A percentile compares a stretch with the other conserved stretches of the same genome.
phyloP scores from a whole-genome alignment of 208 protist species.

The Acanthamoeba castellanii region DNA sequence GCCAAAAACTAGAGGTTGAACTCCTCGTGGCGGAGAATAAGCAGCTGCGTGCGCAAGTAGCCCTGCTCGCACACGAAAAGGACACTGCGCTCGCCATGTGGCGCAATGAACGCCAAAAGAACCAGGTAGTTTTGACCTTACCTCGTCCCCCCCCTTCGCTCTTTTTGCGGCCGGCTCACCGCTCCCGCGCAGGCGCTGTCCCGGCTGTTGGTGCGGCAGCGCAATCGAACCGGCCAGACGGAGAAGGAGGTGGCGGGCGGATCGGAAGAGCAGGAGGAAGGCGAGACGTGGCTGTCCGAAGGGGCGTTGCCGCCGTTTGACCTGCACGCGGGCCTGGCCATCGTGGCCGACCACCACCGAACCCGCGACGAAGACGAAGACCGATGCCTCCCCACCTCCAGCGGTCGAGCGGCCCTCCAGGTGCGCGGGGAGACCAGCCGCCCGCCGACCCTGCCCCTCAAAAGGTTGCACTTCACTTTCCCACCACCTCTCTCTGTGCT shows the following conservation, averaged over 20 bases:
- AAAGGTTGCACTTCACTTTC: neutral
- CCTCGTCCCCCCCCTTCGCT: neutral
- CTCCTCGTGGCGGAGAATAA: conserved; percentile 23
- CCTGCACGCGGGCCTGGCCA: neutral
- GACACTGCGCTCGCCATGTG: conserved; percentile 2
- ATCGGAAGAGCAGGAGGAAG: neutral
- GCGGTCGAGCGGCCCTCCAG: neutral
- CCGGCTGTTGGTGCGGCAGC: neutral
- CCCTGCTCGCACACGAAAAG: conserved; percentile 8
- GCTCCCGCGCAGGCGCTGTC: neutral
- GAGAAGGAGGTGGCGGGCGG: neutral
- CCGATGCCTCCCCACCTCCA: conserved; percentile 20
- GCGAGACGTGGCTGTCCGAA: neutral
- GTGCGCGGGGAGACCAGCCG: neutral
- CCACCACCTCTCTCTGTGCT: neutral
- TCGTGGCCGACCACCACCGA: neutral
- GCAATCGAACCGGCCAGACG: neutral
- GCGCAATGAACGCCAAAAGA: neutral
- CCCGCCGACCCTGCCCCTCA: neutral
- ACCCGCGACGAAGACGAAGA: neutral
- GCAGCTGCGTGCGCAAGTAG: conserved; percentile 37
- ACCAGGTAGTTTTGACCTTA: neutral
- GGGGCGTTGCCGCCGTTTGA: neutral
- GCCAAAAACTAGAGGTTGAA: neutral
- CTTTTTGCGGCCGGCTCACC: neutral